Base-by-base conservation (phyloP, 2,329 filamentous ascomycete genomes). In the Fonsecaea pugnacius region DNA sequence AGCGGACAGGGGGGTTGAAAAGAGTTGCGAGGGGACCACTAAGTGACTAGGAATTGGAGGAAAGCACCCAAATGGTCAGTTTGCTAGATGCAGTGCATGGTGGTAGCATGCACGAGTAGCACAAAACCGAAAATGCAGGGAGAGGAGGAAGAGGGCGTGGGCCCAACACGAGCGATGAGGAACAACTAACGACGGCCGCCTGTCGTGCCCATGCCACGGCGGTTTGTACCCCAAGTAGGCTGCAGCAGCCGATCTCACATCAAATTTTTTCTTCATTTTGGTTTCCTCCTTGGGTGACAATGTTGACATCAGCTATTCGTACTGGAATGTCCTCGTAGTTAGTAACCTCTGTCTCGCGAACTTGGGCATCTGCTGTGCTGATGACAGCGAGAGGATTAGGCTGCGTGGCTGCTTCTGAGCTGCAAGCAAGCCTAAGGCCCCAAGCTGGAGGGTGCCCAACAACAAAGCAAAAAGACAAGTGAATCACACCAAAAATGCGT, bases 21-120 rank as follows among this genome's bases (percentile, higher is more conserved):
- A 46, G 40, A 46, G 40, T 18, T 46, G 43, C 18, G 43, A 48
- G 43, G 43, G 43, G 43, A 48, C 43, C 43, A 48, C 43, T 48
- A 27, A 27, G 18, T 24, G 43, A 48, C 43, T 48, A 48, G 43
- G 43, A 12, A 48, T 16, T 10, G 21, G 18, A 48, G 43, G 40
- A 48, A 24, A 48, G 21, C 43, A 48, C 21, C 43, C 43, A 48
- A 48, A 48, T 48, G 43, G 43, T 48, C 18, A 24, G 43, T 48
- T 48, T 27, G 43, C 9, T 10, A 48, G 9, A 48, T 48, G 43
- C 43, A 48, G 24, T 48, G 43, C 18, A 24, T 48, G 43, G 43
- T 48, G 43, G 43, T 24, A 6, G 9, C 27, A 30, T 30, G 27
- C 27, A 30, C 27, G 27, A 30, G 43, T 48, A 24, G 43, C 18